Evolutionary conservation across 495 filamentous ascomycete species (phyloP).

Genomic region (Xanthoparmelia taractica): DNA sequence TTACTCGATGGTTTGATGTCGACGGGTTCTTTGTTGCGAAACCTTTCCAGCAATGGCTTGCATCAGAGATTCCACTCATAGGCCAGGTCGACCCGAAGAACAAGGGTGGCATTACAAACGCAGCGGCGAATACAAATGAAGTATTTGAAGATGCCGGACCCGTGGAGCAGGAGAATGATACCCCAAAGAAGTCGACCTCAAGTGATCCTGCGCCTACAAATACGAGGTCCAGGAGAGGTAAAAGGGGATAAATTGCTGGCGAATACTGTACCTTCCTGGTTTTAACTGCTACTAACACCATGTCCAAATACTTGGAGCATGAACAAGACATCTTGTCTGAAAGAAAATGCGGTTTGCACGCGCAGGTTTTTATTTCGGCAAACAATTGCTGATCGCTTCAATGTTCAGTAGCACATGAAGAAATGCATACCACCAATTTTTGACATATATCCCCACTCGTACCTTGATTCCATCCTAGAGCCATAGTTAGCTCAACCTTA

Average conservation of each 20-base stretch:
- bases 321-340: background rate
- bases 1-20: constrained; percentile 79
- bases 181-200: constrained; percentile 9
- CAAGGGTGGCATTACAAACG: constrained; percentile 23
- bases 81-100: constrained; percentile 59
- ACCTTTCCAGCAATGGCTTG: constrained; percentile 78
- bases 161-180: constrained; percentile 16
- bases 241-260: constrained; percentile 1
- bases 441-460: background rate
- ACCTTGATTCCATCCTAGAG: background rate
- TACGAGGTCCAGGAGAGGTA: constrained; percentile 15
- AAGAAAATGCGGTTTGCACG: background rate
- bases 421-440: background rate
- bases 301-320: background rate
- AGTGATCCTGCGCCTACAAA: constrained; percentile 8
- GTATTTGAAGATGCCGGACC: constrained; percentile 3
- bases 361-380: background rate
- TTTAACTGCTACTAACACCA: background rate
- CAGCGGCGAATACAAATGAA: constrained; percentile 4
- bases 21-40: constrained; percentile 73
- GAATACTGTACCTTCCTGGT: background rate
- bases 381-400: background rate
- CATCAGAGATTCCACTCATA: constrained; percentile 58
- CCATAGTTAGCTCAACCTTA: background rate
- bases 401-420: background rate